Base-by-base conservation (phyloP, 2,329 filamentous ascomycete species). In the Alternaria solani region DNA sequence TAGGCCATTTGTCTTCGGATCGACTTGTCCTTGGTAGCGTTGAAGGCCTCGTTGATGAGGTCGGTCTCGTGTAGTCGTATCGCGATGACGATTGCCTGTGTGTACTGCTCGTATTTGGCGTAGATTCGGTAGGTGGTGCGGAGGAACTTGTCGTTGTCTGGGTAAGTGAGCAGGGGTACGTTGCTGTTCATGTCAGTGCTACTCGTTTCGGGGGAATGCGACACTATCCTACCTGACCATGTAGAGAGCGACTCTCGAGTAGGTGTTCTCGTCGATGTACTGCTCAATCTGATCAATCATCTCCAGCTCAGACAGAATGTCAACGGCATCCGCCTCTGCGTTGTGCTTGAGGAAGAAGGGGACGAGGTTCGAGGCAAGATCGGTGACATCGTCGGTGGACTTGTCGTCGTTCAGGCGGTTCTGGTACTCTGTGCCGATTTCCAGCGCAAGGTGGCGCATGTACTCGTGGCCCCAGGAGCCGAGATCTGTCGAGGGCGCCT, bases 381-480 rank as follows among this genome's bases (percentile, higher is more conserved):
- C 89, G 55, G 93, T 88, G 58, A 99, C 84, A 74, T 99, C 94
- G 70, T 92, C 87, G 23, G 90, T 90, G 26, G 91, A 86, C 77
- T 95, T 91, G 62, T 98, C 95, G 32, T 92, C 90, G 51, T 92
- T 90, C 79, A 97, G 83, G 69, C 94, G 88, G 80, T 93, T 94
- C 76, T 88, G 91, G 77, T 96, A 97, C 66, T 98, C 94, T 80
- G 96, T 91, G 57, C 95, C 95, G 68, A 99, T 95, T 82, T 99
- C 94, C 62, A 99, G 84, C 26, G 95, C 94, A 67, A 99, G 85
- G 82, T 99, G 96, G 64, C 96, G 88, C 75, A 96, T 93, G 79
- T 99, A 99, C 85, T 99, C 95, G 79, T 99, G 96, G 60, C 95
- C 95, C 95, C 95, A 99, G 6, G 94, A 97, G 58, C 90, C 91